Conservation (phyloP, 106 monocot species). For the Posidonia australis region DNA sequence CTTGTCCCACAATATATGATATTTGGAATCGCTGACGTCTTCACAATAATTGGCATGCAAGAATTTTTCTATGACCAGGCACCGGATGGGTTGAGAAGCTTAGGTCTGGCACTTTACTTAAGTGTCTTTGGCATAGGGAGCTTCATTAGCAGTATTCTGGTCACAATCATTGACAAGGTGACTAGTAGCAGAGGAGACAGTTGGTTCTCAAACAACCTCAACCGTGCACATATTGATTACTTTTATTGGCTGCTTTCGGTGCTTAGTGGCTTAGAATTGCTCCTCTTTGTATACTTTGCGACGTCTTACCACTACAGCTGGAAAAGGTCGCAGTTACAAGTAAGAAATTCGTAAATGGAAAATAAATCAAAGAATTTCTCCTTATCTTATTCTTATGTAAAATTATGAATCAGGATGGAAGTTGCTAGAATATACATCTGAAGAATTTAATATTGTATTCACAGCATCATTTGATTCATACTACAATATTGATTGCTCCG, state of each 20-base stretch:
- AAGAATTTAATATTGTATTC: too few species aligned
- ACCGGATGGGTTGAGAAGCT: slow-evolving; percentile 17
- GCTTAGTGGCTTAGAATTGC: slow-evolving; percentile 5
- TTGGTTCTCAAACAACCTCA: slow-evolving; percentile 21
- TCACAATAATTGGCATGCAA: slow-evolving; percentile 18
- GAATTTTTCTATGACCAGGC: slow-evolving; percentile 27
- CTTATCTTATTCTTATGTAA: too few species aligned
- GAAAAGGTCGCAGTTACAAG: slow-evolving; percentile 3
- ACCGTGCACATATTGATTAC: slow-evolving; percentile 17
- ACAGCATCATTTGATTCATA: too few species aligned
- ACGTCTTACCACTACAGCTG: slow-evolving; percentile 8
- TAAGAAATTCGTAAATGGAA: not conserved
- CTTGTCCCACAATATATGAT: slow-evolving; percentile 17
- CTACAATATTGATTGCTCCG: too few species aligned
- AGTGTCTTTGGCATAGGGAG: slow-evolving; percentile 19
- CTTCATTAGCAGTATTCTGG: slow-evolving; percentile 19
- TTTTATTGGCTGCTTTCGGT: slow-evolving; percentile 24
- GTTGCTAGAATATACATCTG: too few species aligned
- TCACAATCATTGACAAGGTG: slow-evolving; percentile 6
- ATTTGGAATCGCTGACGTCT: slow-evolving; percentile 16
- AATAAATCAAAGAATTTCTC: too few species aligned
- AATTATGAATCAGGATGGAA: too few species aligned
- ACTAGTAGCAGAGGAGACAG: slow-evolving; percentile 7
- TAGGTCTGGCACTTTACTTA: slow-evolving; percentile 15
- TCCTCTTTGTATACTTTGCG: slow-evolving; percentile 10